Evolutionary conservation across 225 moss, liverwort and hornwort genomes (phyloP).

Genomic region (Marchantia polymorpha): DNA sequence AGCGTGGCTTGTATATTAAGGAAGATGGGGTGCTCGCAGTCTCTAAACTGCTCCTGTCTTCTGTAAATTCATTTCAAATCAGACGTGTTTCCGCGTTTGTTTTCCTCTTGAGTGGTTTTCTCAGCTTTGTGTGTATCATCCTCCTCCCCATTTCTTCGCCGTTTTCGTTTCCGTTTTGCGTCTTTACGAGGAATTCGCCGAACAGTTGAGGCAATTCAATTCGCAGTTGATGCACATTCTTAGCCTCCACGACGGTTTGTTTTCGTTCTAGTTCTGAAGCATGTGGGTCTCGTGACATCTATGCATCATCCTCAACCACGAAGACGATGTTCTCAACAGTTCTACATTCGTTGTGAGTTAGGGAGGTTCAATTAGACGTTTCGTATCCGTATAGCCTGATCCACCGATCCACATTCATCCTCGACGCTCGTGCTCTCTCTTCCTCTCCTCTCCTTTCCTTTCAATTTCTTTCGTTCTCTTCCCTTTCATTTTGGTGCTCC

Average conservation of each 20-base stretch:
- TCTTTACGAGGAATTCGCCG: background rate
- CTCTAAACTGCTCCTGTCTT: background rate
- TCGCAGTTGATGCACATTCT: background rate
- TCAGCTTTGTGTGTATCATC: background rate
- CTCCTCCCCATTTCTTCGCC: background rate
- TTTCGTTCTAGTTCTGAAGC: background rate
- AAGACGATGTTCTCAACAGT: background rate
- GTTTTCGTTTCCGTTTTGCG: background rate
- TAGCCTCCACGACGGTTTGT: background rate
- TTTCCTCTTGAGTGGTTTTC: background rate
- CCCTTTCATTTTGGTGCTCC: background rate
- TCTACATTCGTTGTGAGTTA: background rate
- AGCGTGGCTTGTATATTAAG: conserved; percentile 5
- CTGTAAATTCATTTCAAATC: too few species aligned
- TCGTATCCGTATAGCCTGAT: too few species aligned
- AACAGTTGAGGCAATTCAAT: background rate
- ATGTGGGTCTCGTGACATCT: background rate
- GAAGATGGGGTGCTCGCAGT: background rate
- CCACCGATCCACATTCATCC: background rate
- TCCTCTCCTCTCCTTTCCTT: too few species aligned
- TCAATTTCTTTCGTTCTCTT: background rate
- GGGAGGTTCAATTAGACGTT: too few species aligned
- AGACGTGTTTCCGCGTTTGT: background rate
- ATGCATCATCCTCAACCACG: background rate
- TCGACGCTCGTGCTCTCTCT: background rate